A percentile compares a stretch with the other conserved stretches of the same genome.
Conservation (phyloP, 164 flowering plant species). For the Euptelea pleiosperma region DNA sequence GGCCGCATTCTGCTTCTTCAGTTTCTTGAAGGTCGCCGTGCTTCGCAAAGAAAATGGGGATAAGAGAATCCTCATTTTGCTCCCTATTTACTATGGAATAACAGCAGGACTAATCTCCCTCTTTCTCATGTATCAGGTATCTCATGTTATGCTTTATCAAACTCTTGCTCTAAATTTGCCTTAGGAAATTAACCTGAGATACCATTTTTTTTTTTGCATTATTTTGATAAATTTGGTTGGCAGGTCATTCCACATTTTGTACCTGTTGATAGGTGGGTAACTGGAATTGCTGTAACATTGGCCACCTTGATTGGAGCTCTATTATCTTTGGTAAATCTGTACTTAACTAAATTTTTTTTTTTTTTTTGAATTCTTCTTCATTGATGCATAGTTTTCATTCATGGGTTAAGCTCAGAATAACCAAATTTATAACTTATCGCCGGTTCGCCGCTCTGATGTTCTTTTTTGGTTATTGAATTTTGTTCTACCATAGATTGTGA, state of each 20-base stretch:
- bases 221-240: not conserved
- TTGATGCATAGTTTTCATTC: too few relatives aligned
- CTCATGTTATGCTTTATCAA: not conserved
- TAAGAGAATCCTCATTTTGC: slow-evolving; percentile 24
- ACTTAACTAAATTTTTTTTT: too few relatives aligned
- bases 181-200: too few relatives aligned
- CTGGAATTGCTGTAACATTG: slow-evolving; percentile 16
- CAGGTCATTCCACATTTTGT: slow-evolving; percentile 16
- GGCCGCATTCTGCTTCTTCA: slow-evolving; percentile 20
- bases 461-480: too few relatives aligned
- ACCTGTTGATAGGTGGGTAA: slow-evolving; percentile 10
- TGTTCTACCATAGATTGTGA: slow-evolving; percentile 9
- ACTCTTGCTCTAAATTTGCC: too few relatives aligned
- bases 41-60: slow-evolving; percentile 26
- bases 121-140: slow-evolving; percentile 30
- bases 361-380: too few relatives aligned
- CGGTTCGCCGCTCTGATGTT: too few relatives aligned
- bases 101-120: slow-evolving; percentile 29
- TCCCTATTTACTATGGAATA: slow-evolving; percentile 24
- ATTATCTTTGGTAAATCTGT: slow-evolving; percentile 28
- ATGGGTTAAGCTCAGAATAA: too few relatives aligned
- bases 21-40: slow-evolving; percentile 12
- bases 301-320: slow-evolving; percentile 23
- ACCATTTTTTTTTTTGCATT: too few relatives aligned
- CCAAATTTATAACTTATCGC: too few relatives aligned